Evolutionary conservation across 345 rosid species (phyloP).

Genomic region (Populus alba): DNA sequence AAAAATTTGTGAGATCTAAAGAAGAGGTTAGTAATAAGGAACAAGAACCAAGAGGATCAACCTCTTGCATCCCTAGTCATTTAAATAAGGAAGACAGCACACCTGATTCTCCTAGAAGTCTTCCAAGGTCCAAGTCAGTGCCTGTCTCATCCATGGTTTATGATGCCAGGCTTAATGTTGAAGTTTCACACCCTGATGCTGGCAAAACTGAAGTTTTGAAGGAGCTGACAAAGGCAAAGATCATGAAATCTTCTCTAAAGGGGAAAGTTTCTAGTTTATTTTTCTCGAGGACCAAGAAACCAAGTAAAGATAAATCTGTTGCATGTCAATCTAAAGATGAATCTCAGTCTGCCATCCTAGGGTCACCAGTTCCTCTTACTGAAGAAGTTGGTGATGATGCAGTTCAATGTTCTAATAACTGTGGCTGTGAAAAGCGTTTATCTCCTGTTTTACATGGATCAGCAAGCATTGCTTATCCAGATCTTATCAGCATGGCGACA

Average conservation of each 20-base stretch:
- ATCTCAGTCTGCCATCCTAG: conserved; percentile 27
- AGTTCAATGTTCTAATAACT: conserved; percentile 24
- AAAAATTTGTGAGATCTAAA: conserved; percentile 35
- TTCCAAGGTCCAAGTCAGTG: conserved; percentile 72
- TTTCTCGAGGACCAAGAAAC: conserved; percentile 67
- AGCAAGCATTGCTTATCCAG: conserved; percentile 22
- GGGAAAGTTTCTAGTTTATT: conserved; percentile 77
- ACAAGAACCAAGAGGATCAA: conserved; percentile 48
- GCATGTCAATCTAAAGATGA: conserved; percentile 38
- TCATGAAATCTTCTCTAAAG: conserved; percentile 59
- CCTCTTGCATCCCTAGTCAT: conserved; percentile 45
- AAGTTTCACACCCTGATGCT: conserved; percentile 39
- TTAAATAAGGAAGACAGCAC: conserved; percentile 42
- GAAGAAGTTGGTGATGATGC: conserved; percentile 28
- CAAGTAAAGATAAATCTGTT: conserved; percentile 47
- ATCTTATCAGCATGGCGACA: conserved; percentile 23
- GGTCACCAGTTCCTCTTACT: conserved; percentile 31
- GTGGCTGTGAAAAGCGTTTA: conserved; percentile 36
- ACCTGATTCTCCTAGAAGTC: conserved; percentile 47
- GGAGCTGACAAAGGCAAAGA: conserved; percentile 53
- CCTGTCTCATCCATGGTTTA: conserved; percentile 56
- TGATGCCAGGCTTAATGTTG: conserved; percentile 46
- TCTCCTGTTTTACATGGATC: conserved; percentile 37
- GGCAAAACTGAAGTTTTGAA: conserved; percentile 38
- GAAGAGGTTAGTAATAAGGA: conserved; percentile 37